Evolutionary conservation across 768 basidiomycete species (phyloP).

Genomic region (Omphalotus guepiniiformis): DNA sequence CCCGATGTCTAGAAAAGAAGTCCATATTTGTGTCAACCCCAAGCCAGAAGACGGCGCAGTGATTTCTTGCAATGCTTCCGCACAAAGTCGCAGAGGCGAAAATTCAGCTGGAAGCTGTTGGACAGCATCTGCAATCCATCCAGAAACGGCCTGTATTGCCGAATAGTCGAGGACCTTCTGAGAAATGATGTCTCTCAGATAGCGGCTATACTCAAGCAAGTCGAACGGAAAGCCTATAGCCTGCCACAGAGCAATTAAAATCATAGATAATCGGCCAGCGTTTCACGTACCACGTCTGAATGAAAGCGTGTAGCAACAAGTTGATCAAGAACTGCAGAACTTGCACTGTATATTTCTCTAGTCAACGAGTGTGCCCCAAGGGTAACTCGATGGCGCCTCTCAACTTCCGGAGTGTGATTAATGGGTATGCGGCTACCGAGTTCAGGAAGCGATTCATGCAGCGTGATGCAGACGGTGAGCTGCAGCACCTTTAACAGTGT

Average conservation of each 20-base stretch:
- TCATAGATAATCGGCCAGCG: no score
- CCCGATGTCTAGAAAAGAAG: conserved; percentile 32
- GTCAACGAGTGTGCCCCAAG: no score
- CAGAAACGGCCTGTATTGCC: conserved; percentile 52
- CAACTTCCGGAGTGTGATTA: no score
- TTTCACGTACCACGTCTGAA: no score
- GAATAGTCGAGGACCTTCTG: conserved; percentile 55
- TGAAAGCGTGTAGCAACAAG: no score
- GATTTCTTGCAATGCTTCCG: conserved; percentile 37
- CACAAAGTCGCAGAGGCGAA: conserved; percentile 24
- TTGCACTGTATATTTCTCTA: no score
- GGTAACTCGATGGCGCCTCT: no score
- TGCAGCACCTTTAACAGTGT: conserved; percentile 16
- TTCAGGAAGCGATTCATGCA: no score
- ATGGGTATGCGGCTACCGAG: no score
- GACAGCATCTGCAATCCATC: conserved; percentile 44
- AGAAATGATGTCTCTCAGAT: conserved; percentile 32
- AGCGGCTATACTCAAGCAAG: conserved; percentile 34
- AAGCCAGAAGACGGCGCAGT: conserved; percentile 67
- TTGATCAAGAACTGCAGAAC: no score
- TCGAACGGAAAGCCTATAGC: no score
- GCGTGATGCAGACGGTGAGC: background rate
- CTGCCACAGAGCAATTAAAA: no score
- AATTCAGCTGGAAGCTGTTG: conserved; percentile 31
- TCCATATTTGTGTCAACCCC: conserved; percentile 73